phyloP scores from a whole-genome alignment of 129 eudicot species.

The Flaveria bidentis region DNA sequence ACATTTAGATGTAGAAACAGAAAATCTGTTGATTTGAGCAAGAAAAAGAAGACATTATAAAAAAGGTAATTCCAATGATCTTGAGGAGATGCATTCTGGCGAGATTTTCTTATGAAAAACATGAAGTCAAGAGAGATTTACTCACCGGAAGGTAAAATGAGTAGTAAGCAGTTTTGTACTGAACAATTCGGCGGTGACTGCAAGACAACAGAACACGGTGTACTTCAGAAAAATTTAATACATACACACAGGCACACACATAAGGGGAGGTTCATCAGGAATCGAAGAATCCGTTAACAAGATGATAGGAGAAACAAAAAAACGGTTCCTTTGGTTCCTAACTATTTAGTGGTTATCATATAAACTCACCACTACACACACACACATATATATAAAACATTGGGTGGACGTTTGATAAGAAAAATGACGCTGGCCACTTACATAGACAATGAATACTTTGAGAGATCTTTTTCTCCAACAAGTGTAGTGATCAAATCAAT shows the following conservation, averaged over 20 bases:
- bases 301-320: neutral
- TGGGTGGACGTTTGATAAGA: neutral
- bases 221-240: neutral
- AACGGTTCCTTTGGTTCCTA: neutral
- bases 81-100: constrained; percentile 6
- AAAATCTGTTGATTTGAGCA: constrained; percentile 12
- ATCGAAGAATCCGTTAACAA: neutral
- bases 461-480: constrained; percentile 83
- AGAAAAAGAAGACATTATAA: neutral
- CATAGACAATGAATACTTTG: constrained; percentile 75
- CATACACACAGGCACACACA: neutral
- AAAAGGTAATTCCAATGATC: neutral
- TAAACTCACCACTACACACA: neutral
- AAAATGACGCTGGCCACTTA: constrained; percentile 34
- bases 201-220: constrained; percentile 23
- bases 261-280: neutral
- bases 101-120: neutral
- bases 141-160: constrained; percentile 90
- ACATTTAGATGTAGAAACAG: neutral
- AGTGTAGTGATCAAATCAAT: constrained; percentile 87
- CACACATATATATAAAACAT: neutral
- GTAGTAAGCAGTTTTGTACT: constrained; percentile 89
- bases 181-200: constrained; percentile 90
- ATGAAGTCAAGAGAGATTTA: constrained; percentile 9
- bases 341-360: neutral